These are phyloP conservation scores for Gynochthodes officinalis DNA, from an alignment of 257 asterid genomes.

Conservation along the genomic window DNA sequence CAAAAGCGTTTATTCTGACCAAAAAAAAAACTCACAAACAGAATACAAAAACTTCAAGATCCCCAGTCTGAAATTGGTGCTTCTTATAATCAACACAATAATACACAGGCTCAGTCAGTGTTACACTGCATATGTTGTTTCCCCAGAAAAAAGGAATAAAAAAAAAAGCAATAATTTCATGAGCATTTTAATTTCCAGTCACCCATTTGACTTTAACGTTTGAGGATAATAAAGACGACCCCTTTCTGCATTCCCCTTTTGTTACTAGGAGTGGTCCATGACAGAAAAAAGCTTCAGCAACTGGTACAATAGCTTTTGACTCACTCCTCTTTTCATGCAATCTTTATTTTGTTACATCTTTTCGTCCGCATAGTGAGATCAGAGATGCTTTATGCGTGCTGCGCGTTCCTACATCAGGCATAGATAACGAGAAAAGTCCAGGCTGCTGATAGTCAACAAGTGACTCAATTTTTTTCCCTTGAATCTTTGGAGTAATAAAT, in stretches of 20 bases:
- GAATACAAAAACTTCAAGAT: not conserved
- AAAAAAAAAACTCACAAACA: too few species aligned
- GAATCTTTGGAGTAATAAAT: not conserved
- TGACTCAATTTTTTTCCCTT: not conserved
- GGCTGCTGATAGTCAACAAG: not conserved
- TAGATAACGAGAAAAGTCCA: not conserved
- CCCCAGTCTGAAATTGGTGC: not conserved
- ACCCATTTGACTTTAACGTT: not conserved
- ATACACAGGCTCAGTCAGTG: not conserved
- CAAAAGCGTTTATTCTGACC: too few species aligned
- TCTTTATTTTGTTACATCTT: not conserved
- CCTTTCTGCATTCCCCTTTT: conserved; percentile 12
- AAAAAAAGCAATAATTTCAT: not conserved
- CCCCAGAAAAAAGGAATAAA: too few species aligned
- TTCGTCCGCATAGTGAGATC: not conserved
- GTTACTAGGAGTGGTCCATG: conserved; percentile 9
- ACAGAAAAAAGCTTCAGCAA: conserved; percentile 9
- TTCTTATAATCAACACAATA: not conserved
- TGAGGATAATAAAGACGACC: conserved; percentile 6
- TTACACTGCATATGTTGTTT: not conserved
- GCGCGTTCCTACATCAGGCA: not conserved
- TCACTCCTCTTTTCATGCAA: not conserved
- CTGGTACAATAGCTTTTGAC: conserved; percentile 1
- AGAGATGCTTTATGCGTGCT: not conserved
- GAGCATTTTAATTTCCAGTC: not conserved